These are phyloP conservation scores for Cicer arietinum DNA, from an alignment of 306 rosid species.

Conservation along the genomic window DNA sequence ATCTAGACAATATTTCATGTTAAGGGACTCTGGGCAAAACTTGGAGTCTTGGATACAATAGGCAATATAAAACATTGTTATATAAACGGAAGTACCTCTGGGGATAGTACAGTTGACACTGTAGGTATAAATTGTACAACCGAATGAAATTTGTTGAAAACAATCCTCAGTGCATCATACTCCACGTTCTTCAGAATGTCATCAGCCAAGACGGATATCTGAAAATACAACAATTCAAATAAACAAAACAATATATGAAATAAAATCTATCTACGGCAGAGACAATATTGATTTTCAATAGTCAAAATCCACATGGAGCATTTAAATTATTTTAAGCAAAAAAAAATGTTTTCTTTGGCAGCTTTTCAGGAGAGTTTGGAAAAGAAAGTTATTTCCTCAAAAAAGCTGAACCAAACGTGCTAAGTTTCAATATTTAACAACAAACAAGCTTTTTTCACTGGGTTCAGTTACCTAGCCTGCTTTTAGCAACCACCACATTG, in stretches of 20 bases:
- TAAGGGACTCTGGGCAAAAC: constrained; percentile 1
- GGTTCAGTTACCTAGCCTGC: constrained; percentile 16
- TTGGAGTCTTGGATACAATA: not conserved
- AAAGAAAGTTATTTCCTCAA: not conserved
- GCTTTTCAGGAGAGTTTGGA: not conserved
- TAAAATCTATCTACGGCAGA: not conserved
- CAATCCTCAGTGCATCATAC: constrained; percentile 81
- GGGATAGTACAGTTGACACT: constrained; percentile 76
- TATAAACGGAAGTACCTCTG: constrained; percentile 67
- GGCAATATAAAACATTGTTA: not conserved
- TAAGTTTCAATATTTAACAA: constrained; percentile 29
- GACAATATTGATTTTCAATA: not conserved
- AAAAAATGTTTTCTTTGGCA: not conserved
- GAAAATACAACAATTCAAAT: constrained; percentile 44
- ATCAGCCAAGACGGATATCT: constrained; percentile 95
- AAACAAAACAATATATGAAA: constrained; percentile 9
- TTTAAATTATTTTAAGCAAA: not conserved
- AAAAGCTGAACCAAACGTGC: not conserved
- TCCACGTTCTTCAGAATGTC: constrained; percentile 94
- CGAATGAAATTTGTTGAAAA: constrained; percentile 88
- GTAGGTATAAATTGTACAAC: constrained; percentile 84
- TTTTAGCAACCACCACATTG: constrained; percentile 3
- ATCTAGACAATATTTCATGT: not conserved
- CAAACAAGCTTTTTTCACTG: not conserved
- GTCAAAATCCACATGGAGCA: constrained; percentile 28